These are phyloP conservation scores for Aspergillus affinis DNA, from an alignment of 495 filamentous ascomycete species.

Conservation along the genomic window DNA sequence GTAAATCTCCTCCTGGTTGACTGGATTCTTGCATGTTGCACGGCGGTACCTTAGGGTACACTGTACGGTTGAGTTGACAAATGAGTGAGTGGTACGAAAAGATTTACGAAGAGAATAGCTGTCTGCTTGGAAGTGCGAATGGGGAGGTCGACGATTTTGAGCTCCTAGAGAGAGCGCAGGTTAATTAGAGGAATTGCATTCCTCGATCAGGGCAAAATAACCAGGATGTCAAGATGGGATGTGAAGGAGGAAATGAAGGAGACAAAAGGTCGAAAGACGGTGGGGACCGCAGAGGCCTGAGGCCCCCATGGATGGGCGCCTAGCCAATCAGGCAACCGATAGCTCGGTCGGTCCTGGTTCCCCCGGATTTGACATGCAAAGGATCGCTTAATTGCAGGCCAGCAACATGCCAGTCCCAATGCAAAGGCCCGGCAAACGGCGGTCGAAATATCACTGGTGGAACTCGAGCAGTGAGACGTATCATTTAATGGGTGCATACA, in stretches of 20 bases:
- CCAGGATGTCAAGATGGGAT: background rate
- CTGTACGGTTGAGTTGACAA: background rate
- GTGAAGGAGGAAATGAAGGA: background rate
- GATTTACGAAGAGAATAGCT: background rate
- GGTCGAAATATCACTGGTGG: no score
- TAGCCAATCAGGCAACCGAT: background rate
- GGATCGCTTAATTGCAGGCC: no score
- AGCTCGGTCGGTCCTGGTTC: background rate
- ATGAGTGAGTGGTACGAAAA: background rate
- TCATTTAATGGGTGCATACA: background rate
- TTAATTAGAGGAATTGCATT: background rate
- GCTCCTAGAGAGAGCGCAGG: background rate
- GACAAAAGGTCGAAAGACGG: background rate
- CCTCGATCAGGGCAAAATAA: background rate
- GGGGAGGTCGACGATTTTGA: background rate
- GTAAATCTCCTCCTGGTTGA: background rate
- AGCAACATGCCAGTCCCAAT: no score
- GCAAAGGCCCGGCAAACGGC: no score
- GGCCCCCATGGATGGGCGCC: background rate
- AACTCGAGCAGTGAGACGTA: background rate
- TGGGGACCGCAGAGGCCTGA: background rate
- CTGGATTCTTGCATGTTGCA: background rate
- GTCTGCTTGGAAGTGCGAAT: background rate
- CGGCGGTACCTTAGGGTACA: background rate
- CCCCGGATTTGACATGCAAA: no score